Evolutionary conservation across 2,329 filamentous ascomycete genomes (phyloP).

Genomic region (Cercospora brassicicola): DNA sequence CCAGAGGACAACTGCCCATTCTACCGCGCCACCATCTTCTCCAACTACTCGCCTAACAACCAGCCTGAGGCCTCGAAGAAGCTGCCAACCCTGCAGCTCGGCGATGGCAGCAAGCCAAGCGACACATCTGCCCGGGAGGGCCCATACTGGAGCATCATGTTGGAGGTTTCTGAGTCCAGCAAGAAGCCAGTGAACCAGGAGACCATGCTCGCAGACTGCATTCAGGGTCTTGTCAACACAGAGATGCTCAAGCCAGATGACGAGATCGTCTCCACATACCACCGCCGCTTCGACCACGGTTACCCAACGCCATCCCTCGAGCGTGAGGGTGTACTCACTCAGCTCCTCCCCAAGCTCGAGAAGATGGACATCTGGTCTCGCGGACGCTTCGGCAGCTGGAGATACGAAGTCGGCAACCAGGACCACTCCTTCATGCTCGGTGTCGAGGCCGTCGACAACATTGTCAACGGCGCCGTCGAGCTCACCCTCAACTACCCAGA

Average conservation of each 20-base stretch:
- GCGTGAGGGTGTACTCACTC: conserved; percentile 88
- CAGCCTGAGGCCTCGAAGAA: conserved; percentile 81
- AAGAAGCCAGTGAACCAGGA: conserved; percentile 90
- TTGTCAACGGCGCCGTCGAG: conserved; percentile 85
- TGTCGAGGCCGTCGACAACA: conserved; percentile 88
- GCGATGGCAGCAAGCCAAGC: conserved; percentile 76
- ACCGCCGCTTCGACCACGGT: conserved; percentile 96
- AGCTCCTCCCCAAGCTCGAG: conserved; percentile 90
- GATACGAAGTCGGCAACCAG: conserved; percentile 96
- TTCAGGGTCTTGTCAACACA: conserved; percentile 96
- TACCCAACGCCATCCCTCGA: conserved; percentile 95
- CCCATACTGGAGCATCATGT: conserved; percentile 99
- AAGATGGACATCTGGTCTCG: conserved; percentile 90
- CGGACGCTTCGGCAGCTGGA: conserved; percentile 96
- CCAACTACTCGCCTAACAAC: conserved; percentile 99
- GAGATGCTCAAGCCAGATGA: conserved; percentile 89
- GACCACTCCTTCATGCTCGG: conserved; percentile 98
- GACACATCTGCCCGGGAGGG: conserved; percentile 75
- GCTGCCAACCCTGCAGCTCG: conserved; percentile 82
- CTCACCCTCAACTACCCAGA: conserved; percentile 95
- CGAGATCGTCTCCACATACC: conserved; percentile 97
- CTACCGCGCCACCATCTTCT: conserved; percentile 99
- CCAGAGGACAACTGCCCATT: conserved; percentile 98
- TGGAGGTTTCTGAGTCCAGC: conserved; percentile 92
- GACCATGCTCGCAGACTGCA: conserved; percentile 84